Base-by-base conservation (phyloP, 2,329 filamentous ascomycete genomes). In the Alternaria longipes region DNA sequence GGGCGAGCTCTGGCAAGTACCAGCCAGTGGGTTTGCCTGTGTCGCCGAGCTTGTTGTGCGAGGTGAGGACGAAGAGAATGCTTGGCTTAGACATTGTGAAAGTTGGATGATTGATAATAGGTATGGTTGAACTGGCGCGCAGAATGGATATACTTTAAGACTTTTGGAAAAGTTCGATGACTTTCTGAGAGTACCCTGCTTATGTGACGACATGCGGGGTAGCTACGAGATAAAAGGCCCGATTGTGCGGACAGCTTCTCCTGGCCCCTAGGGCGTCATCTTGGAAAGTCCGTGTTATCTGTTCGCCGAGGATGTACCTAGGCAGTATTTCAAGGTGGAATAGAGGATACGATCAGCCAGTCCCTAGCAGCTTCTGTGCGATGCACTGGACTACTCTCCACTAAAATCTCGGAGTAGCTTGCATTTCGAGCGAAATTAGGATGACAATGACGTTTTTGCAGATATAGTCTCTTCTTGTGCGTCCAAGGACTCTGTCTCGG, bases 21-120 rank as follows among this genome's bases (percentile, higher is more conserved):
- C 90, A 92, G 65, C 90, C 90, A 0, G 90, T 91, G 9, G 85
- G 84, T 56, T 80, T 78, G 64, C 78, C 76, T 45, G 74, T 77
- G 68, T 74, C 70, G 53, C 80, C 80, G 53, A 84, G 77, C 62
- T 80, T 77, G 65, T 78, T 76, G 75, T 86, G 83, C 62, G 89
- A 92, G 66, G 88, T 91, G 63, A 92, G 86, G 59, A 93, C 87
- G 76, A 92, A 80, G 80, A 93, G 89, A 65, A 92, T 80, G 77
- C 90, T 90, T 40, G 84, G 83, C 55, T 69, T 69, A 14, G 56
- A 63, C 56, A 65, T 64, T 36, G 11, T 64, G 55, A 18, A 44
- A 26, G 4, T 47, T 4, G 38, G 40, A 7, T 36, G 22, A 18
- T 36, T 36, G 46, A 24, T 54, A 2, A 12, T 36, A 30, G 41